A percentile compares a stretch with the other conserved stretches of the same genome.
Conservation (phyloP, 2,329 filamentous ascomycete species). For the Dendryphion nanum region DNA sequence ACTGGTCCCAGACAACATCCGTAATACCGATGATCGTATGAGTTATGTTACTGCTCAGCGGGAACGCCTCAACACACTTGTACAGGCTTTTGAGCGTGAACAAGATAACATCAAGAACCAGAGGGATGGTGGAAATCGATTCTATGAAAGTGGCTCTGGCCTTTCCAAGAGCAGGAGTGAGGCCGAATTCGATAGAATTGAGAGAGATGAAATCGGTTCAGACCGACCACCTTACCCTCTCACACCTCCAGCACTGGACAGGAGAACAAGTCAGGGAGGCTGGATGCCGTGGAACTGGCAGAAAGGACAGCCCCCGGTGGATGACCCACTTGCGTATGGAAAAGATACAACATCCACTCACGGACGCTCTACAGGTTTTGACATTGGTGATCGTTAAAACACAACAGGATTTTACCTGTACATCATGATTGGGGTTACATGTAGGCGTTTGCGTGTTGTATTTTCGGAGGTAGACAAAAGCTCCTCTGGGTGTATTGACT, state of each 20-base stretch:
- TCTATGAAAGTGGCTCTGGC: slow-evolving; percentile 50
- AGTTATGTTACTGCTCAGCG: slow-evolving; percentile 76
- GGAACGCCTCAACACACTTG: slow-evolving; percentile 70
- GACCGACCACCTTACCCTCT: slow-evolving; percentile 39
- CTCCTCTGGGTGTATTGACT: too few species aligned
- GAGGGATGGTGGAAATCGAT: slow-evolving; percentile 43
- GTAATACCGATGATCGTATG: slow-evolving; percentile 64
- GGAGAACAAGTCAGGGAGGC: slow-evolving; percentile 36
- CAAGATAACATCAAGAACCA: slow-evolving; percentile 57
- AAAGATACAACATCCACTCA: slow-evolving; percentile 15
- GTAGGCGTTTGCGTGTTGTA: too few species aligned
- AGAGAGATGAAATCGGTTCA: slow-evolving; percentile 65
- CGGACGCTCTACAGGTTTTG: slow-evolving; percentile 29
- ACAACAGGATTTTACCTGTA: too few species aligned
- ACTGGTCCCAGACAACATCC: slow-evolving; percentile 69
- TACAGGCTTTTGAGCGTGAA: slow-evolving; percentile 78
- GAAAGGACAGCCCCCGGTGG: slow-evolving; percentile 14
- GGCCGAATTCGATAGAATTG: slow-evolving; percentile 85
- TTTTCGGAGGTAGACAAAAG: too few species aligned
- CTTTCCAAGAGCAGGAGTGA: slow-evolving; percentile 83
- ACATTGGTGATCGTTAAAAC: slow-evolving; percentile 33
- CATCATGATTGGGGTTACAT: too few species aligned
- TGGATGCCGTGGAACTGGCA: slow-evolving; percentile 55
- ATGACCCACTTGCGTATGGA: slow-evolving; percentile 36
- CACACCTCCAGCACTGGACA: slow-evolving; percentile 30